These are phyloP conservation scores for Colletotrichum sp. DNA, from an alignment of 2,329 filamentous ascomycete genomes.

Conservation along the genomic window DNA sequence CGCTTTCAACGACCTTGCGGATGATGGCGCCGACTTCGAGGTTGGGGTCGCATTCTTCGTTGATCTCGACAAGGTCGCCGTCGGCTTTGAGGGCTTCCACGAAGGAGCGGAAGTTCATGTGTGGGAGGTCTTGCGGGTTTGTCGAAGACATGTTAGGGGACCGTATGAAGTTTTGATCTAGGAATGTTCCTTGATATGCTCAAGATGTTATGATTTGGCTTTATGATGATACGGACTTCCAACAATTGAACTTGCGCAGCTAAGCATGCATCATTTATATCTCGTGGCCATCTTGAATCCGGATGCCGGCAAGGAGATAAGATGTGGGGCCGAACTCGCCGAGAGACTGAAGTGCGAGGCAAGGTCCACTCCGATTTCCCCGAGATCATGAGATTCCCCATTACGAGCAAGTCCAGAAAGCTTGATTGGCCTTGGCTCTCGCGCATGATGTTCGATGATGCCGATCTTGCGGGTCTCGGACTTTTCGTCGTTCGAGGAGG, in stretches of 20 bases:
- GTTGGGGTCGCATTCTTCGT: slow-evolving; percentile 45
- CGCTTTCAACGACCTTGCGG: slow-evolving; percentile 45
- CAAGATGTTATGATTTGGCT: neutral
- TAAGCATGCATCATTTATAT: neutral
- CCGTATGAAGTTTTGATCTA: neutral
- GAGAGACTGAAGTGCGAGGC: neutral
- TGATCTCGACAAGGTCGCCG: slow-evolving; percentile 48
- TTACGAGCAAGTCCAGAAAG: neutral
- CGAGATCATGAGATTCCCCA: neutral
- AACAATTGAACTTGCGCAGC: neutral
- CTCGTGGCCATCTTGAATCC: neutral
- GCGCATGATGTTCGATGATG: neutral
- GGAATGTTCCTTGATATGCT: neutral
- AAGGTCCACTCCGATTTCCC: neutral
- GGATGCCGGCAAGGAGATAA: neutral
- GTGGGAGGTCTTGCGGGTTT: slow-evolving; percentile 13
- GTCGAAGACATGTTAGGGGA: neutral
- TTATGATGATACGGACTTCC: neutral
- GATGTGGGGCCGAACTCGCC: neutral
- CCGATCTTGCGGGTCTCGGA: neutral
- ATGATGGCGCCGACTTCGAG: slow-evolving; percentile 53
- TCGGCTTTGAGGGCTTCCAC: slow-evolving; percentile 46
- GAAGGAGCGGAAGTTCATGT: slow-evolving; percentile 49
- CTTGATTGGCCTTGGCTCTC: neutral
- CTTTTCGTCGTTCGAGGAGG: neutral